Percentiles rank a stretch among this genome's conserved stretches.
phyloP scores from a whole-genome alignment of 192 early-diverging fungal species.

The Coemansia sp. region DNA sequence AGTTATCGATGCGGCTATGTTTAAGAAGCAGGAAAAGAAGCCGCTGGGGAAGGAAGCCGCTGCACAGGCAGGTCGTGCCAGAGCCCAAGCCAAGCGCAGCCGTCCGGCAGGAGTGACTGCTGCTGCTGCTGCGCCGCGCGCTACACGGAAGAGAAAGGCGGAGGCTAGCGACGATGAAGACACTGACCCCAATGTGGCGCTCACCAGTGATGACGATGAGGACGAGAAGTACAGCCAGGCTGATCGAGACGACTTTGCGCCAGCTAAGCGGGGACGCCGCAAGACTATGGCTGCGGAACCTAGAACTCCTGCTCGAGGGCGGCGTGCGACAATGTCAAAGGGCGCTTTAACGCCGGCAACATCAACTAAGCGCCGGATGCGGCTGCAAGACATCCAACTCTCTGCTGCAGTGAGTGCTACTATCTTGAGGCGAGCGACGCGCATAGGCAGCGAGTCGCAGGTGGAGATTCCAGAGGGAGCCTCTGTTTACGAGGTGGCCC shows the following conservation, averaged over 20 bases:
- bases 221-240: background rate
- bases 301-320: slow-evolving; percentile 4
- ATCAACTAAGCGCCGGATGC: slow-evolving; percentile 20
- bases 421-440: slow-evolving; percentile 23
- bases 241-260: slow-evolving; percentile 4
- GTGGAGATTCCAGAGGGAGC: slow-evolving; percentile 13
- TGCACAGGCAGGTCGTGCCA: slow-evolving; percentile 14
- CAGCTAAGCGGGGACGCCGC: slow-evolving; percentile 2
- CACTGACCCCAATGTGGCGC: background rate
- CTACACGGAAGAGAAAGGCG: slow-evolving; percentile 8
- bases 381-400: slow-evolving; percentile 42
- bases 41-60: slow-evolving; percentile 17
- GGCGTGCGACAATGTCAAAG: slow-evolving; percentile 3
- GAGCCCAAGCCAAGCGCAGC: slow-evolving; percentile 14
- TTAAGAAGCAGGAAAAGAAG: slow-evolving; percentile 15
- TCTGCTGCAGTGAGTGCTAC: slow-evolving; percentile 26
- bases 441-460: slow-evolving; percentile 11
- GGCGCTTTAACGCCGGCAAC: slow-evolving; percentile 6
- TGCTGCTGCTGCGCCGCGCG: background rate
- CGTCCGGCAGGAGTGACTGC: background rate
- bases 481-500: slow-evolving; percentile 63
- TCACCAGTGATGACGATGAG: slow-evolving; percentile 7
- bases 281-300: background rate
- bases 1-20: slow-evolving; percentile 20
- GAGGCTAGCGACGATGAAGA: slow-evolving; percentile 9